A percentile compares a stretch with the other conserved stretches of the same genome.
Evolutionary conservation across 345 rosid species (phyloP).

Genomic region (Eucalyptus regnans): DNA sequence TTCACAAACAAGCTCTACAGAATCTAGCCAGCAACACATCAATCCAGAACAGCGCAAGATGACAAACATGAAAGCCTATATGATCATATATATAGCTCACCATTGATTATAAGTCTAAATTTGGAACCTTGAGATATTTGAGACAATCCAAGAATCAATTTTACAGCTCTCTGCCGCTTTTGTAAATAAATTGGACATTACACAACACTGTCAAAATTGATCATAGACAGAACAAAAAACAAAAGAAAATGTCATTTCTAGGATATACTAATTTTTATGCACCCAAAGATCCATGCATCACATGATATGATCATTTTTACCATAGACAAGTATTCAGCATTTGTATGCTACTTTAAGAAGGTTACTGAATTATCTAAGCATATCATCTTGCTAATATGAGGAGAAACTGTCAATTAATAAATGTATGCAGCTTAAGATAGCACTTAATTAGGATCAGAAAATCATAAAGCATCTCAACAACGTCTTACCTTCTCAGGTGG

Average conservation of each 20-base stretch:
- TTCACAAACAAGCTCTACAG: background rate
- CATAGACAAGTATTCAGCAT: background rate
- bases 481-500: conserved; percentile 85
- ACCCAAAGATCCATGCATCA: background rate
- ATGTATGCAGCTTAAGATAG: background rate
- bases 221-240: background rate
- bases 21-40: background rate
- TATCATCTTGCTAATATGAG: background rate
- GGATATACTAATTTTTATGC: background rate
- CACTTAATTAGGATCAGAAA: background rate
- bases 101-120: background rate
- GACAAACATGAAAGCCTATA: background rate
- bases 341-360: background rate
- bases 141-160: background rate
- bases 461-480: background rate
- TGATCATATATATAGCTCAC: background rate
- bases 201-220: background rate
- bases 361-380: background rate
- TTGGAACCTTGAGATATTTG: background rate
- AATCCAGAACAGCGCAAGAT: background rate
- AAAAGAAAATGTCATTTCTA: background rate
- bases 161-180: background rate
- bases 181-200: background rate
- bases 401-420: background rate
- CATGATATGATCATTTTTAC: background rate